phyloP scores from a whole-genome alignment of 108 stramenopile species.

The Cylindrotheca fusiformis region DNA sequence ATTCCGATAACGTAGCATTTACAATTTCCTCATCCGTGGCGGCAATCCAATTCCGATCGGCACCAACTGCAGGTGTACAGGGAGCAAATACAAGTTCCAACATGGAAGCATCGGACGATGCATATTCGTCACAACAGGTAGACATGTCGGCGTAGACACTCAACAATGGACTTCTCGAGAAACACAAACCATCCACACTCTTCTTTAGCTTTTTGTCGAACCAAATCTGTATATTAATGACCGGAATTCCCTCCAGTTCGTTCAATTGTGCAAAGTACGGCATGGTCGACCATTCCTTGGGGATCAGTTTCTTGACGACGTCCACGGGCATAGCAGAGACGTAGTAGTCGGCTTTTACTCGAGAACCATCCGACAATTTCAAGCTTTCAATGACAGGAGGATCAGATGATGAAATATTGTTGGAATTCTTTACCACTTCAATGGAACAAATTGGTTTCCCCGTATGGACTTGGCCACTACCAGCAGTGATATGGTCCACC shows the following conservation, averaged over 20 bases:
- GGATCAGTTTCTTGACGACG: conserved; percentile 75
- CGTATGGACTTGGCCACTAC: conserved; percentile 74
- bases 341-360: conserved; percentile 82
- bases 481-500: conserved; percentile 68
- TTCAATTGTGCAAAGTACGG: conserved; percentile 89
- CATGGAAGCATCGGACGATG: conserved; percentile 79
- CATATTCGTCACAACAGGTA: conserved; percentile 89
- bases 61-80: conserved; percentile 67
- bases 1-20: conserved; percentile 86
- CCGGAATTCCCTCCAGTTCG: conserved; percentile 90
- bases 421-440: conserved; percentile 32
- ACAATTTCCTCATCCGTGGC: conserved; percentile 84
- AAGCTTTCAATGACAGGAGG: conserved; percentile 73
- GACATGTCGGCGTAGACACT: conserved; percentile 96
- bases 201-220: conserved; percentile 84
- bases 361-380: conserved; percentile 56
- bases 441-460: conserved; percentile 64
- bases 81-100: conserved; percentile 95
- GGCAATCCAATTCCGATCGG: conserved; percentile 70
- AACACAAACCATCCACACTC: conserved; percentile 86
- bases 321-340: conserved; percentile 96
- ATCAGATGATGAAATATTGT: conserved; percentile 45
- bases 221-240: conserved; percentile 97
- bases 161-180: conserved; percentile 86
- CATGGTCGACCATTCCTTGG: conserved; percentile 74